A percentile compares a stretch with the other conserved stretches of the same genome.
Conservation (phyloP, 2,329 filamentous ascomycete species). For the Alternaria consortialis region DNA sequence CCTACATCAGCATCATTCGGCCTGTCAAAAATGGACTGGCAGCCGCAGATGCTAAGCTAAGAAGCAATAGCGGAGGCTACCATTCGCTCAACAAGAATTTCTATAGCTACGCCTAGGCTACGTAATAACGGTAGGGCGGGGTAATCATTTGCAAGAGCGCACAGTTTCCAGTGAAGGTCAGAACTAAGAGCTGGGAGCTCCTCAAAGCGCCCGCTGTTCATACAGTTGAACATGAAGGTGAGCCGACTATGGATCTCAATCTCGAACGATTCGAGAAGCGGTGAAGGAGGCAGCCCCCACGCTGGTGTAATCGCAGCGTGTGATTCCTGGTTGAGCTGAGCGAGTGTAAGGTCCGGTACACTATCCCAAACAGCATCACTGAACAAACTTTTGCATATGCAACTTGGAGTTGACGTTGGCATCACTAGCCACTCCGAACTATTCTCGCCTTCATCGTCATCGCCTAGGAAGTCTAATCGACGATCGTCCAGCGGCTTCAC, state of each 20-base stretch:
- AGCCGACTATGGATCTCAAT: constrained; percentile 7
- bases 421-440: neutral
- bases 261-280: neutral
- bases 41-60: neutral
- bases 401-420: neutral
- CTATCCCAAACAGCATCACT: constrained; percentile 10
- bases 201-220: neutral
- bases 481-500: constrained; percentile 4
- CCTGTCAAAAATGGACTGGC: neutral
- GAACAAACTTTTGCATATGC: neutral
- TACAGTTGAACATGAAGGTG: constrained; percentile 5
- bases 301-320: neutral
- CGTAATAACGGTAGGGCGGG: neutral
- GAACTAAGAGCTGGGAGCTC: neutral
- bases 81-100: constrained; percentile 8
- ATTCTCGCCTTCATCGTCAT: constrained; percentile 3
- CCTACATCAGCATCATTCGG: neutral
- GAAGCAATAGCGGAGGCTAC: neutral
- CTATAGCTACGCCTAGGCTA: constrained; percentile 7
- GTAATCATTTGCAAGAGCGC: constrained; percentile 1
- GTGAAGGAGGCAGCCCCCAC: neutral
- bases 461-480: constrained; percentile 7
- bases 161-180: constrained; percentile 10
- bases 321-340: neutral
- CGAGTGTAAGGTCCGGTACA: constrained; percentile 3